Base-by-base conservation (phyloP, 108 stramenopile species). In the Cylindrotheca closterium region DNA sequence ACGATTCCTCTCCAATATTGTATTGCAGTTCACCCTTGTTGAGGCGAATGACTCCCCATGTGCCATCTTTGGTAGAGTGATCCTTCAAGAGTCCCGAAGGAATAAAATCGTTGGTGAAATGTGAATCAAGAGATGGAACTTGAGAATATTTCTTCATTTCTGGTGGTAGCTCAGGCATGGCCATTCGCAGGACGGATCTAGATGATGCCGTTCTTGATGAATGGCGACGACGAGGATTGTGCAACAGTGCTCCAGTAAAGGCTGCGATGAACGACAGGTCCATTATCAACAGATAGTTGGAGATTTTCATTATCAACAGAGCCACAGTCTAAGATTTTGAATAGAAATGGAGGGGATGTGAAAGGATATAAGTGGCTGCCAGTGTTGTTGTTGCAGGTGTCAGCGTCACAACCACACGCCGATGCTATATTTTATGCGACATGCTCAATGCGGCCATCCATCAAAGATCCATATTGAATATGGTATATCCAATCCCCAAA, bases 51-150 rank as follows among this genome's bases (percentile, higher is more conserved):
- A 77, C 25, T 4, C 82, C 82, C 82, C 82, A 83, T 2, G 82
- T 83, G n/a, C 82, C 79, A 12, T 66, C 71, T 55, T 83, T 83
- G 55, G 82, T 83, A 17, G 57, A 65, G 49, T 83, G 82, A 15
- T 70, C 29, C 24, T 80, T 79, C 2, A 77, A 31, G 2, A 83
- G 51, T 29, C 82, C 82, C 45, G 33, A 19, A 32, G 82, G 82
- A 31, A 75, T 75, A 12, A 10, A 70, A 28, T 52, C 55, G 5
- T 53, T 53, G 19, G 71, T 69, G 42, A 82, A 82, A 15, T 37
- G 37, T 7, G 47, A 28, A 17, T 5, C 77, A 8, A 47, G 49
- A 10, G 61, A 65, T 1, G 81, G 81, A 23, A 82, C 74, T 34
- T 75, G 74, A 17, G 62, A 57, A 50, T 82, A 82, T 37, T 82